A percentile compares a stretch with the other conserved stretches of the same genome.
Conservation (phyloP, 768 basidiomycete species). For the Roridomyces roridus region DNA sequence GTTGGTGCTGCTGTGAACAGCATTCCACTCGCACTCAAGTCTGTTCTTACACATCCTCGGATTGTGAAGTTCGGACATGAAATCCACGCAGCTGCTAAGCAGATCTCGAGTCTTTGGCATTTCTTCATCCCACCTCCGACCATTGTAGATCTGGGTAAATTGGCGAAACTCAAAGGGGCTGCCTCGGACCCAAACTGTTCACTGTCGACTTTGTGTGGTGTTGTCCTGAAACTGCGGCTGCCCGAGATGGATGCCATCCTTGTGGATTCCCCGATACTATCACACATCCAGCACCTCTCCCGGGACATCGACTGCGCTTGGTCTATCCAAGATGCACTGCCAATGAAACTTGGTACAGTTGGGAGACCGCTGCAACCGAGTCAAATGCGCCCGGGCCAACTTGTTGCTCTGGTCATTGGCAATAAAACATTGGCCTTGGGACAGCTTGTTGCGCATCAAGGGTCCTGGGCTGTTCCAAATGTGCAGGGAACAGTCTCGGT, state of each 20-base stretch:
- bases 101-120: background rate
- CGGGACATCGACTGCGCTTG: conserved; percentile 18
- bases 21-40: conserved; percentile 1
- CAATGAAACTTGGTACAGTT: conserved; percentile 3
- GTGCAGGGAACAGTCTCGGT: background rate
- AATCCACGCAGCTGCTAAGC: background rate
- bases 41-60: conserved; percentile 1
- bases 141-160: conserved; percentile 9
- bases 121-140: background rate
- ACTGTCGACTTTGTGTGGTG: conserved; percentile 3
- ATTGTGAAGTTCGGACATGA: conserved; percentile 19
- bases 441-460: conserved; percentile 11
- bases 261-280: background rate
- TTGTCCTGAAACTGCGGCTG: conserved; percentile 3
- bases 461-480: background rate
- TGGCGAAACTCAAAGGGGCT: conserved; percentile 16
- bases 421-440: conserved; percentile 10
- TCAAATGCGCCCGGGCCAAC: conserved; percentile 11
- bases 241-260: background rate
- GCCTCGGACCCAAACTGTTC: background rate
- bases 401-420: conserved; percentile 10
- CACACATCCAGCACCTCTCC: background rate
- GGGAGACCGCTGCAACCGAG: conserved; percentile 9
- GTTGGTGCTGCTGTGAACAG: background rate
- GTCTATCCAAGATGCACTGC: conserved; percentile 2